Base-by-base conservation (phyloP, 2,329 filamentous ascomycete genomes). In the Fusarium protoensiforme region DNA sequence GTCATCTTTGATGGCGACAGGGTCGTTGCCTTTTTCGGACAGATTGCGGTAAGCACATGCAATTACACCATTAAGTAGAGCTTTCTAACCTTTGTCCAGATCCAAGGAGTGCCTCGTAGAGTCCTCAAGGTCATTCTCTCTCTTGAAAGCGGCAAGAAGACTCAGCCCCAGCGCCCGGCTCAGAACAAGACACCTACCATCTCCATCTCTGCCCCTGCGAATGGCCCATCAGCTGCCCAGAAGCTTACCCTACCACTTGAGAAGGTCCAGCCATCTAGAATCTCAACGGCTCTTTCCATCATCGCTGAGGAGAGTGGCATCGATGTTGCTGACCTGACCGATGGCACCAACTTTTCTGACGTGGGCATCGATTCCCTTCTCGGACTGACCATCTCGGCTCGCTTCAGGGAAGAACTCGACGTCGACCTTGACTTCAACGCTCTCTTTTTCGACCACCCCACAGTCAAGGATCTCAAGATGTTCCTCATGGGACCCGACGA, bases 301-400 rank as follows among this genome's bases (percentile, higher is more conserved):
- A 75, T 76, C 18, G 69, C 74, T 0, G 74, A 76, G 6, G 74
- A 76, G n/a, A 76, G 74, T 5, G 74, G 74, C 0, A 57, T 76
- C 4, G 72, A 72, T 1, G 14, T 72, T 1, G 48, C 69, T 54
- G 89, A 91, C 75, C 82, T 91, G 4, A 87, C 84, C 1, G 88
- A 91, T 73, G 87, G 87, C 71, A 87, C 88, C 14, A 85, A 84
- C 53, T 90, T 91, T 75, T 80, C 84, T 4, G 88, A 91, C 69
- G 83, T 91, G 4, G 89, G 89, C 27, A 86, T 90, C 18, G 89
- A 92, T 76, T 91, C 89, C 2, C 83, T 92, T n/a, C 88, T 91
- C 83, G 85, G 87, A 2, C 80, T 92, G 24, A 89, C 87, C 7
- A 87, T 91, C 48, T 85, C 84, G 29, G 88, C 87, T 27, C 85